Evolutionary conservation across 306 rosid species (phyloP).

Genomic region (Dryas drummondii): DNA sequence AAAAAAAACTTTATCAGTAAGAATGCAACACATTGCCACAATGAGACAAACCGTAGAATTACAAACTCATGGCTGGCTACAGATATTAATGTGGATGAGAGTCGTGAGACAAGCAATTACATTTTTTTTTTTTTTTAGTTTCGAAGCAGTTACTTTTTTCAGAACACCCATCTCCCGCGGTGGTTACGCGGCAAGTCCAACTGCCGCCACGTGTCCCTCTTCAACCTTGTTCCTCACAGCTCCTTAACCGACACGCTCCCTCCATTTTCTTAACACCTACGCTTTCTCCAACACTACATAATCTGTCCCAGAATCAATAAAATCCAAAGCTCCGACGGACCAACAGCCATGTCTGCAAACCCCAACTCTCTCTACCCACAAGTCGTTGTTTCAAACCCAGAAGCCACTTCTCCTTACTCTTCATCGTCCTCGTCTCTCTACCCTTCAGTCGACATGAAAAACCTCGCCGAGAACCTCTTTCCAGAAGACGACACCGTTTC

Average conservation of each 20-base stretch:
- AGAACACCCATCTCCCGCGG: background rate
- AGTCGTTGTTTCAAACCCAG: conserved; percentile 47
- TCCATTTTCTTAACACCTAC: conserved; percentile 7
- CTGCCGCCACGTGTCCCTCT: conserved; percentile 12
- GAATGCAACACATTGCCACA: too few species aligned
- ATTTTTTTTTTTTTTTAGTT: too few species aligned
- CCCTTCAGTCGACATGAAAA: conserved; percentile 39
- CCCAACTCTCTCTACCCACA: conserved; percentile 45
- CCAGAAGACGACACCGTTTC: conserved; percentile 41
- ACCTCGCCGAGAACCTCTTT: conserved; percentile 43
- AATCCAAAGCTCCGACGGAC: too few species aligned
- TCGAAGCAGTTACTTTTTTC: background rate
- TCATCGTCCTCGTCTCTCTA: conserved; percentile 39
- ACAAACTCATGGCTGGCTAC: too few species aligned
- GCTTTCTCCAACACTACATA: background rate
- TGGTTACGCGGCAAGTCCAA: conserved; percentile 9
- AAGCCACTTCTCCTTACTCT: conserved; percentile 30
- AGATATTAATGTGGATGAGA: too few species aligned
- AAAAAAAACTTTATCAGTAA: too few species aligned
- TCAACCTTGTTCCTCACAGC: background rate
- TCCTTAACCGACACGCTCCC: conserved; percentile 13
- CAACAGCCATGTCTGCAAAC: conserved; percentile 5
- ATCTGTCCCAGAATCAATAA: too few species aligned
- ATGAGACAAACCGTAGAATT: too few species aligned
- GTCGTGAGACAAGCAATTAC: too few species aligned